A percentile compares a stretch with the other conserved stretches of the same genome.
phyloP scores from a whole-genome alignment of 345 rosid genomes.

The Mallotus nudiflorus region DNA sequence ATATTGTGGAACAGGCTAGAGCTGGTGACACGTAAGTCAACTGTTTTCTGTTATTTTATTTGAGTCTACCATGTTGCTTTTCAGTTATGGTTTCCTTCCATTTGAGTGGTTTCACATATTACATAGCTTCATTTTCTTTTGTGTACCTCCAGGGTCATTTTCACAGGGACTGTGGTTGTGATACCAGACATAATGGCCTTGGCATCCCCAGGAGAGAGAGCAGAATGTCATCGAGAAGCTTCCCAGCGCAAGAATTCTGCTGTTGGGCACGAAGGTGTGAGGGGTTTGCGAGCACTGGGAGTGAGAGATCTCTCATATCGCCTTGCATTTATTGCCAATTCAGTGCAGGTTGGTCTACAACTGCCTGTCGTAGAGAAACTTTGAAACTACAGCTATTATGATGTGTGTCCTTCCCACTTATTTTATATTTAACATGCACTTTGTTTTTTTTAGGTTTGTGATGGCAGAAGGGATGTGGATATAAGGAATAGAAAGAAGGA shows the following conservation, averaged over 20 bases:
- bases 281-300: conserved; percentile 84
- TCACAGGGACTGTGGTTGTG: conserved; percentile 89
- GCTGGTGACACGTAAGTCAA: conserved; percentile 90
- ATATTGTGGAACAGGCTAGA: conserved; percentile 95
- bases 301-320: conserved; percentile 94
- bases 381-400: neutral
- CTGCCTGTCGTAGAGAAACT: neutral
- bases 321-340: conserved; percentile 90
- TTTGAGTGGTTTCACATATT: neutral
- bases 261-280: conserved; percentile 75
- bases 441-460: conserved; percentile 50
- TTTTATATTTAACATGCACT: conserved; percentile 16
- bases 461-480: conserved; percentile 80
- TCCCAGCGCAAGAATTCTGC: conserved; percentile 58
- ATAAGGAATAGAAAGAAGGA: conserved; percentile 86
- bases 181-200: conserved; percentile 90
- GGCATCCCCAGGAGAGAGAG: conserved; percentile 95
- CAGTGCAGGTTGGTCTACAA: conserved; percentile 72
- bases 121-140: neutral
- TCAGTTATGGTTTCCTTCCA: neutral
- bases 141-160: conserved; percentile 64
- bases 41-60: neutral
- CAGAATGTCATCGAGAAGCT: conserved; percentile 78
- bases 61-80: neutral
- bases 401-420: neutral